Evolutionary conservation across 1,139 yeast genomes (phyloP), one percentile per base, ranked within the genome.

Genomic region (Sugiyamaella grinbergsii): DNA sequence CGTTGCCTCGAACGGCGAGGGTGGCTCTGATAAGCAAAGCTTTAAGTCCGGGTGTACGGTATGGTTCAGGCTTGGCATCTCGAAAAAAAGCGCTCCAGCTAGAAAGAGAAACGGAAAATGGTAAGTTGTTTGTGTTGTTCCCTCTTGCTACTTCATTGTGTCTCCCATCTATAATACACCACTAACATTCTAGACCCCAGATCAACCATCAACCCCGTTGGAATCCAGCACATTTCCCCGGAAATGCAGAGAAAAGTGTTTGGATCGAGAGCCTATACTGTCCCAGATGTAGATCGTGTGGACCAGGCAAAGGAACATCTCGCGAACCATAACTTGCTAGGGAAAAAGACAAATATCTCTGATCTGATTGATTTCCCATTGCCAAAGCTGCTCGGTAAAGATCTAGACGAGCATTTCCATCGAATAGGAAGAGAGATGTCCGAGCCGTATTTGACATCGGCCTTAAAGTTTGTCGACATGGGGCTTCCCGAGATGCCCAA

Each of bases 371-470:
- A 72, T 15, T 78, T 93, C 45, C 68, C 76, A 1, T 61, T 90
- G 28, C 98, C 99, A 0, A 66, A 69, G 19, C 65, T 93, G 23
- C 80, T 82, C 44, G 98, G 98, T 0, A 60, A 67, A 1, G 70
- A 81, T 4, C 68, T 94, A 10, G 95, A 86, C 63, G 96, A 89
- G 63, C 98, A 94, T 71, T 94, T 94, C 65, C 76, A 81, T 60
- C 76, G 77, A 55, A 68, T 94, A 2, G 98, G 96, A 0, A 63
- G 71, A 24, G 62, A 56, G 10, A 71, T 75, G 60, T 76, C 81
- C 8, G 79, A 81, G 49, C 88, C 91, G 0, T 91, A 86, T 67
- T 66, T 79, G 41, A 60, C 64, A 42, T 75, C 81, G 64, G 80
- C 72, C 45, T 67, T 66, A 20, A 61, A 63, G 54, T 79, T 76